Evolutionary conservation across 2,329 filamentous ascomycete genomes (phyloP), one percentile per base, ranked within the genome.

Genomic region (Colletotrichum sp.): DNA sequence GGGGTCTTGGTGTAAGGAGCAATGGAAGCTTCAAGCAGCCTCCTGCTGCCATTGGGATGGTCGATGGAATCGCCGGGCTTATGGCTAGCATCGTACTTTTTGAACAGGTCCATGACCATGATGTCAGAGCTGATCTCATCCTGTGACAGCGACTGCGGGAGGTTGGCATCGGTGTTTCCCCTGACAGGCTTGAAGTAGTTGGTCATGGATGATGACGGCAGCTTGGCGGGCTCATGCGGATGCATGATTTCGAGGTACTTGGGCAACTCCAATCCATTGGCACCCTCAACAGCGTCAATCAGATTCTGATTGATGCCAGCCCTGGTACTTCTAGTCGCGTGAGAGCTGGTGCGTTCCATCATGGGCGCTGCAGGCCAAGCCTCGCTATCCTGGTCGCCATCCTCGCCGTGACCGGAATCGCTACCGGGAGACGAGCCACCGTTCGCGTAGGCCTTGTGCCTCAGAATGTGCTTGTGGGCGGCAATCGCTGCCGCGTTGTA

Each of bases 301-400:
- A 91, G 90, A 79, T 91, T 92, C 70, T 89, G 87, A 75, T 87
- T 86, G 68, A 87, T 85, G 30, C 84, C 85, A n/a, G 86, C 90
- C 28, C 92, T 88, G 24, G 90, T 93, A 83, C 91, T 93, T 59
- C 92, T 87, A 21, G 92, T 93, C 14, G 90, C 90, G 75, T 93
- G 92, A 12, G 92, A 93, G 14, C 90, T 88, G 76, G 92, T 90
- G 39, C 92, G 89, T 82, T 93, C 92, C 92, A 93, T 93, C 69
- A 85, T 85, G 16, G 88, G 87, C 2, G 90, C 91, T 7, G 89
- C 87, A 1, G 84, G 85, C 16, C 84, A 83, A 7, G 86, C 85
- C 68, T 90, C 88, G 30, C 85, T 85, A 52, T 88, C 89, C 18
- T 88, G 86, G 48, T 89, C 87, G 4, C 87, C 87, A 43, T 88